These are phyloP conservation scores for Pseudevernia furfuracea DNA, from an alignment of 495 filamentous ascomycete genomes.

Conservation along the genomic window DNA sequence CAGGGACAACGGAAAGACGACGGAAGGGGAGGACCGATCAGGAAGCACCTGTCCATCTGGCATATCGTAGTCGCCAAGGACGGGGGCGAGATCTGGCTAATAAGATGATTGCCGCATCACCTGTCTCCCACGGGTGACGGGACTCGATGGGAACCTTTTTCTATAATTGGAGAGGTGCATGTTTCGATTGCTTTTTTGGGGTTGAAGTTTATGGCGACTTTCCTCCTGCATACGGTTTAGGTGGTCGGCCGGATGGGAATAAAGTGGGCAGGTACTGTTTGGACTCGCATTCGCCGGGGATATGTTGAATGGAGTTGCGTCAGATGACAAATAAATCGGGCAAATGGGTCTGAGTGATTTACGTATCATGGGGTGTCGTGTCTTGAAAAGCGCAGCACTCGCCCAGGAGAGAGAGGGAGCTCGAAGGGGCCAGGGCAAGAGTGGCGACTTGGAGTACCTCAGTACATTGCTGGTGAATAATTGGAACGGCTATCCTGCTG, in stretches of 20 bases:
- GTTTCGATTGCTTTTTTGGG: background rate
- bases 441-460: background rate
- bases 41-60: slow-evolving; percentile 4
- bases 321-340: background rate
- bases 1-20: background rate
- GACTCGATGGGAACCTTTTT: no score
- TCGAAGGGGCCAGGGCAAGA: background rate
- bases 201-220: background rate
- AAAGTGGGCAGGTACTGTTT: no score
- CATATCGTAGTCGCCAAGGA: background rate
- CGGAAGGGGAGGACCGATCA: slow-evolving; percentile 1
- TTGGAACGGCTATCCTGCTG: slow-evolving; percentile 1
- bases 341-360: background rate
- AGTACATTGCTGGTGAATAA: background rate
- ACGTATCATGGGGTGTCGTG: background rate
- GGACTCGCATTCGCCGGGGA: background rate
- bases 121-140: no score
- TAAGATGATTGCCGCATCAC: no score
- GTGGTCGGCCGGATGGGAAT: no score
- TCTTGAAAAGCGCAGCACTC: no score
- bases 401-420: background rate
- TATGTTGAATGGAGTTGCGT: background rate
- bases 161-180: background rate
- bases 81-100: background rate
- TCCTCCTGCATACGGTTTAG: background rate